Conservation (phyloP, 2,329 filamentous ascomycete genomes). For the Fusarium coicis region DNA sequence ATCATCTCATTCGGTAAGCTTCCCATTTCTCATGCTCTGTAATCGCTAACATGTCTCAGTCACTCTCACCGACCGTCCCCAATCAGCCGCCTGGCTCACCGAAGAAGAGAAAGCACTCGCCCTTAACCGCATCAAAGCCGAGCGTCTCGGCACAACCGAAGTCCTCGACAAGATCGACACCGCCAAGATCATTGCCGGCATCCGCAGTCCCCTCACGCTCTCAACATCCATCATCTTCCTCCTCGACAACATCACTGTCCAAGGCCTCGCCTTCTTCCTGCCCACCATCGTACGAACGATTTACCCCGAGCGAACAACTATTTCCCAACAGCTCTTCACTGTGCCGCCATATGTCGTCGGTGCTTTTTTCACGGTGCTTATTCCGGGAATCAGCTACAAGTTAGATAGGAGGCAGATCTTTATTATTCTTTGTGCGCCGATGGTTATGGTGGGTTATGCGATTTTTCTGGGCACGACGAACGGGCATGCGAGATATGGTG, state of each 20-base stretch:
- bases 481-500: constrained; percentile 70
- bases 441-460: constrained; percentile 76
- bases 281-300: constrained; percentile 78
- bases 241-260: constrained; percentile 76
- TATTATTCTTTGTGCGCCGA: constrained; percentile 67
- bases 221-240: constrained; percentile 68
- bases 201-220: constrained; percentile 68
- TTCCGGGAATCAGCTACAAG: constrained; percentile 71
- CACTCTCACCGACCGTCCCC: constrained; percentile 75
- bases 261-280: constrained; percentile 76
- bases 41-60: constrained; percentile 29
- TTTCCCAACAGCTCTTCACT: constrained; percentile 75
- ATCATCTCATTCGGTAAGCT: constrained; percentile 53
- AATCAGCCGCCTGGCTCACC: constrained; percentile 72
- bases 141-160: constrained; percentile 67
- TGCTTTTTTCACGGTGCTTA: constrained; percentile 71
- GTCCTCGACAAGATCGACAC: constrained; percentile 68
- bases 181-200: constrained; percentile 68
- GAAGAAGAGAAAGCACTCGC: constrained; percentile 71
- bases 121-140: constrained; percentile 67
- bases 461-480: constrained; percentile 72
- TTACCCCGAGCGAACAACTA: constrained; percentile 65
- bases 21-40: fast-evolving
- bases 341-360: constrained; percentile 78
- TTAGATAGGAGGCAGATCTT: constrained; percentile 69